These are phyloP conservation scores for Cryptococcus deneoformans DNA, from an alignment of 1,284 basidiomycete genomes.

Conservation along the genomic window DNA sequence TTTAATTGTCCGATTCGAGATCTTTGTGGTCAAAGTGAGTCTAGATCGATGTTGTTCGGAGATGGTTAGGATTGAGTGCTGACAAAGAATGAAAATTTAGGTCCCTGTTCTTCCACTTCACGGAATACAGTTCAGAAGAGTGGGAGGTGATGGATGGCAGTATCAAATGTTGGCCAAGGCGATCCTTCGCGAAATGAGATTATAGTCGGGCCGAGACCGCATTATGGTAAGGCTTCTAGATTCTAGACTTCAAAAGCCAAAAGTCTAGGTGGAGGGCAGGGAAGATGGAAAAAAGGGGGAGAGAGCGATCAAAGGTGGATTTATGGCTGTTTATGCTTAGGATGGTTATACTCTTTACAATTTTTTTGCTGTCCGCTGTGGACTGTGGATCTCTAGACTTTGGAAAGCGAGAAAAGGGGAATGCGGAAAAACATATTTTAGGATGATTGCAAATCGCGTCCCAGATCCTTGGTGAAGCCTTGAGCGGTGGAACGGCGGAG, in stretches of 20 bases:
- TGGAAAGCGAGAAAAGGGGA: neutral
- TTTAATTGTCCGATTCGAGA: conserved; percentile 86
- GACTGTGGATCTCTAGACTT: neutral
- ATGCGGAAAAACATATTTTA: neutral
- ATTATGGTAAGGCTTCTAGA: neutral
- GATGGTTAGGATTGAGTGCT: neutral
- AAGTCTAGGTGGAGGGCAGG: no score
- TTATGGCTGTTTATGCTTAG: neutral
- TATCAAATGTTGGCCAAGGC: conserved; percentile 95
- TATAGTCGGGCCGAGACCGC: conserved; percentile 52
- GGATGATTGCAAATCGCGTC: neutral
- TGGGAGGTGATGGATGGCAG: conserved; percentile 93
- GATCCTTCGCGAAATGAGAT: conserved; percentile 87
- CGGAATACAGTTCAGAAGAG: conserved; percentile 91
- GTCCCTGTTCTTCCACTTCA: conserved; percentile 91
- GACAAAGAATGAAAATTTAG: conserved; percentile 49
- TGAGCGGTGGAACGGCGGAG: neutral
- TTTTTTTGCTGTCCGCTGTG: neutral
- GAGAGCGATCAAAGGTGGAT: no score
- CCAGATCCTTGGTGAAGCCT: neutral
- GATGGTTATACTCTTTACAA: neutral
- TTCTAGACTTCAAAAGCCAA: no score
- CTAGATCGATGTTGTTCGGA: no score
- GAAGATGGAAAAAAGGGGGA: no score
- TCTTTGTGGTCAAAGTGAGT: conserved; percentile 88